Conservation (phyloP, 371 early-diverging fungal species). For the Mortierella sp. region DNA sequence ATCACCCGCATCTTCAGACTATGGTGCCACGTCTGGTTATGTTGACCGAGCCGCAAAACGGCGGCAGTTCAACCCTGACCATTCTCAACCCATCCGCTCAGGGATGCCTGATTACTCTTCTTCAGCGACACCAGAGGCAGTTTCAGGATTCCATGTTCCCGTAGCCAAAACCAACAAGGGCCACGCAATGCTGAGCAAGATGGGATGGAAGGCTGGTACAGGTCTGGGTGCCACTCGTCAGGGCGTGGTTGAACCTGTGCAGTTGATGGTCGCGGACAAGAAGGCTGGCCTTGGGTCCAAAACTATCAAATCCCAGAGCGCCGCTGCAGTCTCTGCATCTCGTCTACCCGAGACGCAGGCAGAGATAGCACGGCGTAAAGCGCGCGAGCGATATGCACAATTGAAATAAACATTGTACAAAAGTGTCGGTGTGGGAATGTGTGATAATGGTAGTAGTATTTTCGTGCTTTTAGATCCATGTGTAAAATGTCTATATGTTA, state of each 20-base stretch:
- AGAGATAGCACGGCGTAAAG: slow-evolving; percentile 42
- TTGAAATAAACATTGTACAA: slow-evolving; percentile 20
- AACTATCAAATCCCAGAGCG: slow-evolving; percentile 31
- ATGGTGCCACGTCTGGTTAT: slow-evolving; percentile 24
- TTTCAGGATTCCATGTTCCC: slow-evolving; percentile 45
- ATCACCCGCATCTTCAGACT: background rate
- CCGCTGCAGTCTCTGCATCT: slow-evolving; percentile 20
- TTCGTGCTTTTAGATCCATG: background rate
- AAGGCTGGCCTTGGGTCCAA: slow-evolving; percentile 48
- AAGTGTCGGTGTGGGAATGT: background rate
- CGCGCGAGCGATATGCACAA: slow-evolving; percentile 43
- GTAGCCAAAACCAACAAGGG: slow-evolving; percentile 57
- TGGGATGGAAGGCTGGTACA: slow-evolving; percentile 62
- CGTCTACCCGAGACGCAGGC: slow-evolving; percentile 26
- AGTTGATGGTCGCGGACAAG: slow-evolving; percentile 39
- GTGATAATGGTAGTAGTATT: background rate
- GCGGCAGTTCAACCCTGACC: slow-evolving; percentile 52
- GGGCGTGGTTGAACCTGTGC: slow-evolving; percentile 59
- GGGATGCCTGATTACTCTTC: slow-evolving; percentile 5
- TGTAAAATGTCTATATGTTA: background rate
- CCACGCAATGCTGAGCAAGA: slow-evolving; percentile 60
- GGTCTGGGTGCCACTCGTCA: slow-evolving; percentile 56
- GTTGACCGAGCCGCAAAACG: slow-evolving; percentile 59
- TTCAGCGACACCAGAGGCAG: background rate
- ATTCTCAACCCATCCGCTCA: slow-evolving; percentile 29